Evolutionary conservation across 805 yeast genomes (phyloP).

Genomic region (Ogataea chonburiensis): DNA sequence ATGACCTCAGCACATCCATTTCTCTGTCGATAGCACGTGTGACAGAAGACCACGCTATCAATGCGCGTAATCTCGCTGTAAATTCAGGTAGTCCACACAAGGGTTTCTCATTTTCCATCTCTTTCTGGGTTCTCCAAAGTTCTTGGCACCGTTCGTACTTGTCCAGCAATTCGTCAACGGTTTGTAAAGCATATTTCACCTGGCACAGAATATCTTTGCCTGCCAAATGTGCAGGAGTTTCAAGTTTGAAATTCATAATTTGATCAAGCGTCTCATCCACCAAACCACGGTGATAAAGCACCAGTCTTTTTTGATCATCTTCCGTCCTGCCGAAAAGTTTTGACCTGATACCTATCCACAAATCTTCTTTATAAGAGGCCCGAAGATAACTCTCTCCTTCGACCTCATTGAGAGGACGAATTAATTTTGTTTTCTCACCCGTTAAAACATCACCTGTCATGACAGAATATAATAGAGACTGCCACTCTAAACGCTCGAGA

Average conservation of each 20-base stretch:
- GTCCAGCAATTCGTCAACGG: slow-evolving; percentile 57
- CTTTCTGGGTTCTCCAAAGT: slow-evolving; percentile 75
- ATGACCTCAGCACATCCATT: slow-evolving; percentile 55
- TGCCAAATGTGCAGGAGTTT: slow-evolving; percentile 36
- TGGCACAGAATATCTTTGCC: slow-evolving; percentile 22
- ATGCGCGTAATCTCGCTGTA: slow-evolving; percentile 64
- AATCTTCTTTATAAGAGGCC: slow-evolving; percentile 60
- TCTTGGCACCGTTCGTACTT: slow-evolving; percentile 66
- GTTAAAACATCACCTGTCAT: slow-evolving; percentile 93
- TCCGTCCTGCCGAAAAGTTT: slow-evolving; percentile 76
- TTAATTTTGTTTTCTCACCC: slow-evolving; percentile 80
- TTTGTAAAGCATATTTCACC: slow-evolving; percentile 40
- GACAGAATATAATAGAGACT: slow-evolving; percentile 85
- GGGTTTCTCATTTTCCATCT: slow-evolving; percentile 80
- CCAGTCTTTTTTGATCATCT: slow-evolving; percentile 70
- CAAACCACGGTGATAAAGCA: slow-evolving; percentile 64
- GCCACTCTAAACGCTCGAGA: slow-evolving; percentile 90
- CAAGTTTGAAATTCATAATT: slow-evolving; percentile 60
- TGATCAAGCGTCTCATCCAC: slow-evolving; percentile 74
- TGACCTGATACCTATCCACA: slow-evolving; percentile 88
- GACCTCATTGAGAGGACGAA: slow-evolving; percentile 43
- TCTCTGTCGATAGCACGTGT: slow-evolving; percentile 67
- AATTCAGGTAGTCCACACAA: slow-evolving; percentile 63
- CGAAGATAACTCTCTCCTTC: slow-evolving; percentile 49
- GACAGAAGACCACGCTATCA: slow-evolving; percentile 80